A percentile compares a stretch with the other conserved stretches of the same genome.
Conservation (phyloP, 2,329 filamentous ascomycete species). For the Aspergillus fumigatus region DNA sequence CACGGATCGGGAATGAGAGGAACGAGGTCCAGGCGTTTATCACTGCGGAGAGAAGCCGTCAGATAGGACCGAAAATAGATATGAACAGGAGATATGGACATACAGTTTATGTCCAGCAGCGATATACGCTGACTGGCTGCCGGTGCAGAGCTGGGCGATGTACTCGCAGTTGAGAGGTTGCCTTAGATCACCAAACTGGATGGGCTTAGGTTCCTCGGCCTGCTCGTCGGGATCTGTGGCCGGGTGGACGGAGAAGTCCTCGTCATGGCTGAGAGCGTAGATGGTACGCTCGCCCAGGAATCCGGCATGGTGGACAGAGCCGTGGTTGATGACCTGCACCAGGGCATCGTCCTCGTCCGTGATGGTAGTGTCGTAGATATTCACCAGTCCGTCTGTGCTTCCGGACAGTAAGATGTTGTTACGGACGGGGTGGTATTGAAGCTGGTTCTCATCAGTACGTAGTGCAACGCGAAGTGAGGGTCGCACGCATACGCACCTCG, state of each 20-base stretch:
- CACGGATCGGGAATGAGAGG: conserved; percentile 35
- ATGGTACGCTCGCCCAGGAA: conserved; percentile 51
- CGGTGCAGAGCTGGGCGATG: conserved; percentile 50
- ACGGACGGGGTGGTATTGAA: conserved; percentile 51
- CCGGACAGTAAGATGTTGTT: conserved; percentile 54
- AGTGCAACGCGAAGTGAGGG: not conserved
- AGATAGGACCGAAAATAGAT: not conserved
- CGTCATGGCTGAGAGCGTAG: conserved; percentile 59
- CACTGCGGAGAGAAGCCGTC: conserved; percentile 19
- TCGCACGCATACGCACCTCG: conserved; percentile 38
- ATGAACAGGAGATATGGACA: conserved; percentile 10
- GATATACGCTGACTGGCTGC: conserved; percentile 40
- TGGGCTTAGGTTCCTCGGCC: conserved; percentile 40
- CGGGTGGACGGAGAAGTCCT: conserved; percentile 56
- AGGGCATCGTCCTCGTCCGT: conserved; percentile 59
- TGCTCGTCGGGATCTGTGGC: conserved; percentile 48
- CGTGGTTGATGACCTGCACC: conserved; percentile 59
- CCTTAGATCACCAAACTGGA: conserved; percentile 54
- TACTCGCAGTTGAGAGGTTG: conserved; percentile 55
- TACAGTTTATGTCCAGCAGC: conserved; percentile 50
- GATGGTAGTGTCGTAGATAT: conserved; percentile 56
- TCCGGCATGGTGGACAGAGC: conserved; percentile 58
- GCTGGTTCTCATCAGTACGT: conserved; percentile 21
- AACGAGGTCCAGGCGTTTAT: conserved; percentile 40
- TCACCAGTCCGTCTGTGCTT: conserved; percentile 60